Base-by-base conservation (phyloP, 768 basidiomycete species). In the Termitomyces sp. region DNA sequence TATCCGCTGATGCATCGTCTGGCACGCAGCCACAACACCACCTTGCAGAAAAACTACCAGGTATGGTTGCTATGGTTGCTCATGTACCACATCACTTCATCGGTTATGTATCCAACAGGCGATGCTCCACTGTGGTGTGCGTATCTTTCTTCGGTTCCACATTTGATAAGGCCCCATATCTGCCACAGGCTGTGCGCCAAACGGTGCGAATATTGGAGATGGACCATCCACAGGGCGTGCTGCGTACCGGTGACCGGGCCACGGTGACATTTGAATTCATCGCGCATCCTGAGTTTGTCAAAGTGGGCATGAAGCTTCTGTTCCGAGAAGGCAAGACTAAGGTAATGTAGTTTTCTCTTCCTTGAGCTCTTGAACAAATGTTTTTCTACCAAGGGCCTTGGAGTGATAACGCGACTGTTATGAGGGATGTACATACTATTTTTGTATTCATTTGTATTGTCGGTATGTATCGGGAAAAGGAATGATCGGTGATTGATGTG, bases 291-390 rank as follows among this genome's bases (percentile, higher is more conserved):
- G 96, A 97, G 74, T 95, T 86, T 66, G 76, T 98, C 59, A 94
- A 95, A 68, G 87, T 87, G 61, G 95, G 95, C 26, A 92, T 91
- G 87, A 93, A 94, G 71, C 76, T 96, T 22, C 71, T 99, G 12
- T 94, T 98, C 68, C 78, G 96, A 40, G 97, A 98, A 70, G 96
- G 95, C 3, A 93, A 93, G 75, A 97, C 94, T 0, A 98, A 97
- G 78, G 93, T 86, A n/a, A 17, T 46, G 46, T 42, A 47, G 37
- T 60, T 38, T 32, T 43, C 26, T 14, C n/a, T 17, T 5, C 19
- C 8, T 22, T 41, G 43, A 40, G 37, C 7, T 15, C 19, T 11
- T 51, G 14, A 1, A 14, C 21, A 22, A 47, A 55, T 19, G 19
- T 28, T 28, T 32, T n/a, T 2, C 26, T 11, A 19, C 34, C 49